A percentile compares a stretch with the other conserved stretches of the same genome.
phyloP scores from a whole-genome alignment of 768 basidiomycete species.

The Tricholoma hemisulphureum region DNA sequence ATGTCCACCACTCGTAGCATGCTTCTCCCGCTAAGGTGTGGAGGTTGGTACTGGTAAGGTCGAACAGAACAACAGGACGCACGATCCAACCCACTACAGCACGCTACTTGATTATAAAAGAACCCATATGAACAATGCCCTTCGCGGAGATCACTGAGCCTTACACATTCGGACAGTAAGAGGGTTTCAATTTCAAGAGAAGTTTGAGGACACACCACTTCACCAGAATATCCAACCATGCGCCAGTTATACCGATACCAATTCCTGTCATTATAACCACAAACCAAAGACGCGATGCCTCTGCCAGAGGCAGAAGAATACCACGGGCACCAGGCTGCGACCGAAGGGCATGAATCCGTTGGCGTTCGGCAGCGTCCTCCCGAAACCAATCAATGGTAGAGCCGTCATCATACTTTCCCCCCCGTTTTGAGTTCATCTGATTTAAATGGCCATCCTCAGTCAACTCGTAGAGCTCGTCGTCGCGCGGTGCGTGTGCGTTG shows the following conservation, averaged over 20 bases:
- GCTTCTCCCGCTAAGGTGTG: constrained; percentile 55
- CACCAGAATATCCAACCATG: constrained; percentile 71
- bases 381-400: constrained; percentile 68
- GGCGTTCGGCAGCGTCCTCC: constrained; percentile 62
- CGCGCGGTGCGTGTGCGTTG: constrained; percentile 9
- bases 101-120: constrained; percentile 70
- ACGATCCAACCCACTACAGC: constrained; percentile 68
- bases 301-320: constrained; percentile 50
- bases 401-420: constrained; percentile 53
- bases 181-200: background rate
- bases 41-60: constrained; percentile 2
- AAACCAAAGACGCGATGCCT: constrained; percentile 63
- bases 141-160: constrained; percentile 69
- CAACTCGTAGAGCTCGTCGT: constrained; percentile 45
- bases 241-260: constrained; percentile 66
- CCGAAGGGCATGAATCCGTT: constrained; percentile 47
- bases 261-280: constrained; percentile 65
- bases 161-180: constrained; percentile 20
- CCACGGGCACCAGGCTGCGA: constrained; percentile 57
- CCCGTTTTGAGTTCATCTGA: constrained; percentile 24
- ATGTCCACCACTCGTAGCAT: constrained; percentile 65
- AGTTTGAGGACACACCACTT: constrained; percentile 51
- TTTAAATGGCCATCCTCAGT: constrained; percentile 42
- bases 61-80: constrained; percentile 22
- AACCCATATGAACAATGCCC: constrained; percentile 67